Evolutionary conservation across 2,329 filamentous ascomycete genomes (phyloP), one percentile per base, ranked within the genome.

Genomic region (Neofusicoccum laricinum): DNA sequence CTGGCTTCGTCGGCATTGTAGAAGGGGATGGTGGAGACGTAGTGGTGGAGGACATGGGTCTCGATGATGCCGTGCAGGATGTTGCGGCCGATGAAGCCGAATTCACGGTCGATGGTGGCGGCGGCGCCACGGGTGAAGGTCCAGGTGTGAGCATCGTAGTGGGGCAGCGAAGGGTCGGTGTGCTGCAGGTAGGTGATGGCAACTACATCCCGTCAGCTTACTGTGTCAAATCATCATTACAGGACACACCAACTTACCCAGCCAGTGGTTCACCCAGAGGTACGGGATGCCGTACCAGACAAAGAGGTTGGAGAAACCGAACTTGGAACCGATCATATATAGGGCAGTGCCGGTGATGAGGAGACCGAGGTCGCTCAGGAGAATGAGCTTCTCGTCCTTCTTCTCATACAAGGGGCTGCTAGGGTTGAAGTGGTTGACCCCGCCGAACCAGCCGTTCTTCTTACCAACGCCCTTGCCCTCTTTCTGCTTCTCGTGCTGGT

Each of bases 231-330:
- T 53, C 50, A 59, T 59, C 40, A 46, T n/a, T 8, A 17, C 7
- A 32, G 15, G 21, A 15, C 59, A 19, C 4, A 7, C 48, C 21
- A 14, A 63, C 91, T 85, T 88, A 95, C 92, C 91, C 64, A 98
- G 90, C 94, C 94, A 98, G 87, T 97, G 93, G 86, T 98, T 96
- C 64, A 97, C 93, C 94, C 94, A 97, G 67, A 97, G 84, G 78
- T 98, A 99, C 41, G 95, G 95, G 65, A 96, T 75, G 74, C 93
- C 88, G 82, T 99, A 99, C 94, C 95, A 98, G 68, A 99, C 90
- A 66, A 91, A 81, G 77, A 98, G 83, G 83, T 97, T 98, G 75
- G 83, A 77, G 84, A 88, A 94, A 74, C 95, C 95, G 71, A 89
- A 97, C 64, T 80, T 90, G 78, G 88, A 88, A 72, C 88, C 88